phyloP scores from a whole-genome alignment of 140 eudicot species.

The Cichorium intybus region DNA sequence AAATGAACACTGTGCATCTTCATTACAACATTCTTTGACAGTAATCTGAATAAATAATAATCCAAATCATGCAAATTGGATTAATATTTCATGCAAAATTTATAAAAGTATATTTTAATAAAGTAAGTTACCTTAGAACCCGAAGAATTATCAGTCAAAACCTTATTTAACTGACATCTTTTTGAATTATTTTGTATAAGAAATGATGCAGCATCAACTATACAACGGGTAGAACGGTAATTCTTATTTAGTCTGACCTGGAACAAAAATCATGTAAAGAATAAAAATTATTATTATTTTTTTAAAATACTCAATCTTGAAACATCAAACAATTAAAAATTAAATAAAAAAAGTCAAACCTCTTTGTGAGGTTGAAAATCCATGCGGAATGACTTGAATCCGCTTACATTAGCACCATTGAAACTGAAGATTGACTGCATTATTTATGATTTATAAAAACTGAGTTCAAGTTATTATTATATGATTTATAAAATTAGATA shows the following conservation, averaged over 20 bases:
- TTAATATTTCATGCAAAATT: background rate
- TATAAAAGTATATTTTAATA: background rate
- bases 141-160: conserved; percentile 78
- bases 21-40: conserved; percentile 83
- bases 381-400: conserved; percentile 86
- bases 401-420: conserved; percentile 84
- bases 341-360: conserved; percentile 41
- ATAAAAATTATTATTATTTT: background rate
- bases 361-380: conserved; percentile 86
- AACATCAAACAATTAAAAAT: background rate
- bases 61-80: conserved; percentile 21
- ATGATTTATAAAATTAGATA: background rate
- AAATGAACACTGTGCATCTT: conserved; percentile 90
- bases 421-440: conserved; percentile 96
- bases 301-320: conserved; percentile 5
- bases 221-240: conserved; percentile 91
- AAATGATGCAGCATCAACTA: conserved; percentile 91
- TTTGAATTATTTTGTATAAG: conserved; percentile 72
- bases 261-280: conserved; percentile 8
- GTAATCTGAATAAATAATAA: conserved; percentile 49
- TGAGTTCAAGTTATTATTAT: background rate
- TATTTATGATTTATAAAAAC: conserved; percentile 13
- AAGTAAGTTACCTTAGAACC: conserved; percentile 74
- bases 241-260: conserved; percentile 83
- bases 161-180: conserved; percentile 61